Base-by-base conservation (phyloP, 2,329 filamentous ascomycete species). In the Graphilbum fragrans region DNA sequence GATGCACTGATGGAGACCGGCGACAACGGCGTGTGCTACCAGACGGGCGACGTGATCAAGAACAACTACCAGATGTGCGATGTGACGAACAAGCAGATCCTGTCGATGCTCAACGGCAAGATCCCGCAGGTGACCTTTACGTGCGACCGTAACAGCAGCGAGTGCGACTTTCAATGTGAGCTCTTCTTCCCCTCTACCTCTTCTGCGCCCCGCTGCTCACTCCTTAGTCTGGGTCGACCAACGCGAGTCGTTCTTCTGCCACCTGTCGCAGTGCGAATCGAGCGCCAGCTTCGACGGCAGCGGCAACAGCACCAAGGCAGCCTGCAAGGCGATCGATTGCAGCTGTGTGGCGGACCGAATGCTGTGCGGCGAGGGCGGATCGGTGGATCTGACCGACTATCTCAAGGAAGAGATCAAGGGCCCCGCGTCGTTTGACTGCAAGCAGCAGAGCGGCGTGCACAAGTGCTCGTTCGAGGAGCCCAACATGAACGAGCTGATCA, bases 61-160 rank as follows among this genome's bases (percentile, higher is more conserved):
- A 79, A 93, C 62, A 98, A 96, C 66, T 90, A 87, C 64, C 93
- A 98, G 63, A 92, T 94, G 66, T 98, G 92, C 64, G 86, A 93
- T 60, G 92, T 98, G 50, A 96, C 88, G 42, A 98, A 98, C 65
- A 76, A 78, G 60, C 92, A 94, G 67, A 98, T 98, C 55, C 69
- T 90, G 42, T 79, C 88, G 47, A 79, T 90, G 55, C 72, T 98
- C 38, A 84, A 87, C 53, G 80, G 82, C 35, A 77, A 87, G 61
- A 82, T 85, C 44, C 88, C 92, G 0, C 84, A 98, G 60, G 92
- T 93, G 20, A 98, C 92, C 1, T 98, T 98, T 57, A 86, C 82
- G 23, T 98, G 92, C 60, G 77, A 88, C 54, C 77, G 74, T 29
- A 77, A 83, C 39, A 69, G 77, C 5, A 69, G 74, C 18, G 77